These are phyloP conservation scores for Tubosaeta brunneosetosa DNA, from an alignment of 768 basidiomycete species.

Conservation along the genomic window DNA sequence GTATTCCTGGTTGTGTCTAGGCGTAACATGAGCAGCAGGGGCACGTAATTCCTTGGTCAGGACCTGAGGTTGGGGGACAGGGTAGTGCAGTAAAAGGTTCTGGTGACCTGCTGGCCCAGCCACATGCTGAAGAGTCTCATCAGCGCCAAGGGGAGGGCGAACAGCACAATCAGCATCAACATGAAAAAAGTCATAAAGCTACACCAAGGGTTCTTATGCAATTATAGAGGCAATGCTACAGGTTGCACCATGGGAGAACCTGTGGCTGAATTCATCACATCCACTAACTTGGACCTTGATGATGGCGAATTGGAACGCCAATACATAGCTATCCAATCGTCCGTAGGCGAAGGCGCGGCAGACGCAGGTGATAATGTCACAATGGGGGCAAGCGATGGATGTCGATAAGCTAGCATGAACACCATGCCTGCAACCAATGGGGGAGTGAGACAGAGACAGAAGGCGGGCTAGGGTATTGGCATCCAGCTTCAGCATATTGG, in stretches of 20 bases:
- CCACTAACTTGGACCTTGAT: slow-evolving; percentile 49
- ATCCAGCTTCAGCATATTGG: slow-evolving; percentile 32
- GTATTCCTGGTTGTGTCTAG: too few relatives aligned
- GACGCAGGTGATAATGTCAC: slow-evolving; percentile 62
- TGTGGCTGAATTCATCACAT: slow-evolving; percentile 45
- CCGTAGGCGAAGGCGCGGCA: slow-evolving; percentile 50
- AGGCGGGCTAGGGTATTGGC: slow-evolving; percentile 44
- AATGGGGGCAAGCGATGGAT: slow-evolving; percentile 65
- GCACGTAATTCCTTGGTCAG: too few relatives aligned
- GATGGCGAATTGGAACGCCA: slow-evolving; percentile 47
- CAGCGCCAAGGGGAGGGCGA: too few relatives aligned
- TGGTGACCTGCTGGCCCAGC: too few relatives aligned
- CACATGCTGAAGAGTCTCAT: too few relatives aligned
- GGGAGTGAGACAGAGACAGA: slow-evolving; percentile 59
- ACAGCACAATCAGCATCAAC: slow-evolving; percentile 3
- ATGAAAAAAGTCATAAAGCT: slow-evolving; percentile 9
- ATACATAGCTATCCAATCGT: slow-evolving; percentile 32
- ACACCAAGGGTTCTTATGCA: slow-evolving; percentile 31
- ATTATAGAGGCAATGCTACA: slow-evolving; percentile 50
- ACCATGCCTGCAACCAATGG: slow-evolving; percentile 52
- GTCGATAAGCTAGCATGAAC: slow-evolving; percentile 34
- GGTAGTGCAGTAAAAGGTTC: too few relatives aligned
- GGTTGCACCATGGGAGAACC: slow-evolving; percentile 51
- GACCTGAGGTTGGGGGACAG: too few relatives aligned
- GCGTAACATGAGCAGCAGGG: too few relatives aligned